These are phyloP conservation scores for Helicocarpus griseus DNA, from an alignment of 2,329 filamentous ascomycete genomes.

Conservation along the genomic window DNA sequence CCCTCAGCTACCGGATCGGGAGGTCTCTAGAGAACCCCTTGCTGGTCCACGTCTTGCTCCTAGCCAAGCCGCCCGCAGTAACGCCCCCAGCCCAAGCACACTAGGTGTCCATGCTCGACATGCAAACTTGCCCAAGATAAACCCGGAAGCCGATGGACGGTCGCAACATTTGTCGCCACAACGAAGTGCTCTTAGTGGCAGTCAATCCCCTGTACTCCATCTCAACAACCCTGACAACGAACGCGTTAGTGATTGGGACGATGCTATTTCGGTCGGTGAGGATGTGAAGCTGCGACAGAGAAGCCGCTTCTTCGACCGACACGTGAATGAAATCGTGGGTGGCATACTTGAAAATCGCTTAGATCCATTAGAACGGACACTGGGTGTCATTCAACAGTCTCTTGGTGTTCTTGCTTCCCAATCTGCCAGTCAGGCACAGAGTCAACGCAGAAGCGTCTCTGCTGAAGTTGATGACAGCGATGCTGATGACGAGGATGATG, in stretches of 20 bases:
- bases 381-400: conserved; percentile 65
- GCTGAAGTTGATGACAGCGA: conserved; percentile 69
- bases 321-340: conserved; percentile 78
- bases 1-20: conserved; percentile 14
- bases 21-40: conserved; percentile 3
- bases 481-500: conserved; percentile 88
- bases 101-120: conserved; percentile 42
- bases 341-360: conserved; percentile 66
- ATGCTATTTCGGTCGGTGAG: conserved; percentile 69
- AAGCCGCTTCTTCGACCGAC: conserved; percentile 81
- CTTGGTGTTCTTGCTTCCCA: conserved; percentile 50
- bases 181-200: conserved; percentile 51
- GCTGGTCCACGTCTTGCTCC: conserved; percentile 8
- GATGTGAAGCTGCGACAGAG: conserved; percentile 73
- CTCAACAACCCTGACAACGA: conserved; percentile 53
- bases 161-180: conserved; percentile 46
- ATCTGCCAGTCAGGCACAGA: conserved; percentile 45
- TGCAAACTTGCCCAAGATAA: conserved; percentile 36
- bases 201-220: conserved; percentile 47
- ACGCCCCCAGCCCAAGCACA: conserved; percentile 65
- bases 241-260: conserved; percentile 85
- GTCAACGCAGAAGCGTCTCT: conserved; percentile 51
- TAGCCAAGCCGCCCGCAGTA: conserved; percentile 43
- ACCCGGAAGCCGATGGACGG: conserved; percentile 24
- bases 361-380: conserved; percentile 68